phyloP scores from a whole-genome alignment of 345 rosid species.

The Kandelia obovata region DNA sequence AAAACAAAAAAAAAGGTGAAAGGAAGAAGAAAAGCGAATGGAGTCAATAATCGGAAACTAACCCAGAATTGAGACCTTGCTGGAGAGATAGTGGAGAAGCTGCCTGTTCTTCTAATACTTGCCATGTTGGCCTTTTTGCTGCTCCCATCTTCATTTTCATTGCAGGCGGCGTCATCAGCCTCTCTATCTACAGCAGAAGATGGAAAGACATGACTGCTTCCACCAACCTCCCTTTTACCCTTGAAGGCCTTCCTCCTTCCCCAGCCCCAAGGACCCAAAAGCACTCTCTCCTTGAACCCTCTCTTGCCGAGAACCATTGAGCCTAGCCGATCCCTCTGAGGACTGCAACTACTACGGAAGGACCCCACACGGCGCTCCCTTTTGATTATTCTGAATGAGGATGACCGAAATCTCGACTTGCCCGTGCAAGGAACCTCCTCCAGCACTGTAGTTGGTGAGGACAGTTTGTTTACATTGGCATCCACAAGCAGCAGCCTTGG shows the following conservation, averaged over 20 bases:
- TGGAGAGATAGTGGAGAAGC: conserved; percentile 32
- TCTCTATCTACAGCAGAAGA: conserved; percentile 43
- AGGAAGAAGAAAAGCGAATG: background rate
- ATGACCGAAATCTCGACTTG: conserved; percentile 28
- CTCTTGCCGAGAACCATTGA: conserved; percentile 19
- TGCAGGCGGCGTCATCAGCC: background rate
- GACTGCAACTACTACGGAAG: conserved; percentile 27
- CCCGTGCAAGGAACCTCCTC: conserved; percentile 36
- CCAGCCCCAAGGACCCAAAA: conserved; percentile 42
- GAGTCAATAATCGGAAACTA: conserved; percentile 14
- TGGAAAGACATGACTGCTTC: conserved; percentile 55
- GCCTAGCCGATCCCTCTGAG: conserved; percentile 26
- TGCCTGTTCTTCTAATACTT: conserved; percentile 40
- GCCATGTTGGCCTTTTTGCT: conserved; percentile 32
- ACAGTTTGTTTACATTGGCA: conserved; percentile 31
- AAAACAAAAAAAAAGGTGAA: background rate
- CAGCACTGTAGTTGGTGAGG: conserved; percentile 46
- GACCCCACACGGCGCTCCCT: conserved; percentile 46
- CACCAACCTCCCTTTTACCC: conserved; percentile 42
- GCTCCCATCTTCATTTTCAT: conserved; percentile 28
- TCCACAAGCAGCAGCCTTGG: conserved; percentile 58
- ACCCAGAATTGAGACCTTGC: conserved; percentile 70
- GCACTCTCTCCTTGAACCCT: conserved; percentile 32
- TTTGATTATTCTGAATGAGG: conserved; percentile 35
- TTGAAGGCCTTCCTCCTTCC: conserved; percentile 28